phyloP scores from a whole-genome alignment of 768 basidiomycete species.

The Russula sp. region DNA sequence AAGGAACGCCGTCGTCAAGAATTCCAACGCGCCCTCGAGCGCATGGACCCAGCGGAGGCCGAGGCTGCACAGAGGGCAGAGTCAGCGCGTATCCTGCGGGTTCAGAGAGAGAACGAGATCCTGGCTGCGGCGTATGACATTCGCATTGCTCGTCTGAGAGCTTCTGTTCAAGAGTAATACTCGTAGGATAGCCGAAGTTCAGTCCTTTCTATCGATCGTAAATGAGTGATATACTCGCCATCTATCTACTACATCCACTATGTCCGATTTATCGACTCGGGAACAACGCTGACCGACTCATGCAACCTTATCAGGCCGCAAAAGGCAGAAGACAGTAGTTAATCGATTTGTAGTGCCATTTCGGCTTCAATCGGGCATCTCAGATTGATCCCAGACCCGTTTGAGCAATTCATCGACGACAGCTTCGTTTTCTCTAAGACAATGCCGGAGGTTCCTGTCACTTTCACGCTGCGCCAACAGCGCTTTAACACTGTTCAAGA shows the following conservation, averaged over 20 bases:
- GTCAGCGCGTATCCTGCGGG: not conserved
- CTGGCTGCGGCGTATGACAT: not conserved
- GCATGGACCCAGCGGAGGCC: not conserved
- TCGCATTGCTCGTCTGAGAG: not conserved
- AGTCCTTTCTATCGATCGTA: too few species aligned
- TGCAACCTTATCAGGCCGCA: too few species aligned
- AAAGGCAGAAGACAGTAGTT: too few species aligned
- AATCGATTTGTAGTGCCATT: too few species aligned
- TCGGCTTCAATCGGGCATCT: too few species aligned
- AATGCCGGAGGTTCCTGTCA: not conserved
- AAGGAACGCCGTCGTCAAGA: conserved; percentile 1
- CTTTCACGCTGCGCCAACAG: not conserved
- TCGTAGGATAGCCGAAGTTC: not conserved
- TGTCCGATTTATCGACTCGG: too few species aligned
- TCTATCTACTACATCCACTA: too few species aligned
- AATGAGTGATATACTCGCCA: too few species aligned
- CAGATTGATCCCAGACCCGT: too few species aligned
- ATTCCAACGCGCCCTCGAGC: not conserved
- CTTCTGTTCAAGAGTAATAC: not conserved
- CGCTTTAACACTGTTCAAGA: not conserved
- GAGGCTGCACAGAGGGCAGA: not conserved
- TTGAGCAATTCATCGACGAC: too few species aligned
- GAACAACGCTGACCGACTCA: too few species aligned
- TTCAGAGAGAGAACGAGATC: not conserved
- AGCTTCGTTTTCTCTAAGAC: not conserved